A percentile compares a stretch with the other conserved stretches of the same genome.
phyloP scores from a whole-genome alignment of 192 early-diverging fungal genomes.

The Backusella westeae region DNA sequence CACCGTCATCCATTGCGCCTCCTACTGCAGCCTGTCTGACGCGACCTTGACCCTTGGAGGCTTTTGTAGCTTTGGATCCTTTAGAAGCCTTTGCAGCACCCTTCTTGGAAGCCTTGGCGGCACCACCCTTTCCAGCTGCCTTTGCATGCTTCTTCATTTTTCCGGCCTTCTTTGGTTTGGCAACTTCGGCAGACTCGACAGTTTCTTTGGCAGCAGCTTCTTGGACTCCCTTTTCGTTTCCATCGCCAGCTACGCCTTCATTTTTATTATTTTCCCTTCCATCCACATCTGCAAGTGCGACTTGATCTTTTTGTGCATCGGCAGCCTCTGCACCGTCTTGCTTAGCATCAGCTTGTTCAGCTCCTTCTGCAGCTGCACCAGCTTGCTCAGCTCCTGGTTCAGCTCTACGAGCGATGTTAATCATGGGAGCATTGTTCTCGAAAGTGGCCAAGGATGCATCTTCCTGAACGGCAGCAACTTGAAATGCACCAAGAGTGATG shows the following conservation, averaged over 20 bases:
- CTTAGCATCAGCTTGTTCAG: neutral
- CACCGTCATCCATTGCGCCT: neutral
- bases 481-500: neutral
- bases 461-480: neutral
- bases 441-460: neutral
- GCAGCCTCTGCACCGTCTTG: neutral
- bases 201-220: neutral
- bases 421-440: neutral
- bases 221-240: neutral
- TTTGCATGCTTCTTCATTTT: neutral
- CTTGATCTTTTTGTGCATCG: neutral
- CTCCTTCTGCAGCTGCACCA: neutral
- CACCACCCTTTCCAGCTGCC: neutral
- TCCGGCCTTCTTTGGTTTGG: neutral
- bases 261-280: neutral
- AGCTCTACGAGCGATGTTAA: neutral
- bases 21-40: neutral
- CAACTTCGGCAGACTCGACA: neutral
- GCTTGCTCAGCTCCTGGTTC: neutral
- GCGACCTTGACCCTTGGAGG: neutral
- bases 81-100: neutral
- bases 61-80: neutral
- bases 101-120: neutral
- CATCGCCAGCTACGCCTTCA: neutral
- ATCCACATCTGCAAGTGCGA: neutral